Conservation (phyloP, 2,329 filamentous ascomycete species). For the Colletotrichum tofieldiae region DNA sequence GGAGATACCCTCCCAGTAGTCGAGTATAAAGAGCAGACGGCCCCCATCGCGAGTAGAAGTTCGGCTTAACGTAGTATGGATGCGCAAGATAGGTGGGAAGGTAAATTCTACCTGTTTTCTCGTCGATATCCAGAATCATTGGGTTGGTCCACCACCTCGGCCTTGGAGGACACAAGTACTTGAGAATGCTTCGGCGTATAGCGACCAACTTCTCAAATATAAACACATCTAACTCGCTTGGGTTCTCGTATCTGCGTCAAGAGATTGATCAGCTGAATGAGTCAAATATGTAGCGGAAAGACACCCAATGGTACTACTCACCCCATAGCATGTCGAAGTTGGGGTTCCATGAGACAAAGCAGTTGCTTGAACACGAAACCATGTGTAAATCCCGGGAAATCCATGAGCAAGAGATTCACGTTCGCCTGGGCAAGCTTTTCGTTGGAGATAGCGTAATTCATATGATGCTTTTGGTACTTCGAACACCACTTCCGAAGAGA, state of each 20-base stretch:
- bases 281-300: not conserved
- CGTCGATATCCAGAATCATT: conserved; percentile 52
- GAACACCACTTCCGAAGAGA: conserved; percentile 66
- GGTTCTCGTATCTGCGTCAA: conserved; percentile 13
- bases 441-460: conserved; percentile 56
- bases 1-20: conserved; percentile 61
- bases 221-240: conserved; percentile 6
- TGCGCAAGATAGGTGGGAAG: conserved; percentile 60
- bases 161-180: conserved; percentile 66
- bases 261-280: not conserved
- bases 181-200: conserved; percentile 61
- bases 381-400: conserved; percentile 18
- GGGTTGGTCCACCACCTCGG: conserved; percentile 47
- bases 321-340: conserved; percentile 28
- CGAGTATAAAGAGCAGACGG: conserved; percentile 61
- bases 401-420: conserved; percentile 10
- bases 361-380: conserved; percentile 24
- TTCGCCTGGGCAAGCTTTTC: conserved; percentile 31
- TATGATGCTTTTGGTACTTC: conserved; percentile 63
- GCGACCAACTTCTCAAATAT: conserved; percentile 51
- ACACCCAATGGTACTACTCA: not conserved
- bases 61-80: conserved; percentile 69
- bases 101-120: conserved; percentile 59
- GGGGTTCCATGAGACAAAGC: conserved; percentile 28
- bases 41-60: conserved; percentile 64